phyloP scores from a whole-genome alignment of 495 filamentous ascomycete genomes.

The Pyrenula massariospora region DNA sequence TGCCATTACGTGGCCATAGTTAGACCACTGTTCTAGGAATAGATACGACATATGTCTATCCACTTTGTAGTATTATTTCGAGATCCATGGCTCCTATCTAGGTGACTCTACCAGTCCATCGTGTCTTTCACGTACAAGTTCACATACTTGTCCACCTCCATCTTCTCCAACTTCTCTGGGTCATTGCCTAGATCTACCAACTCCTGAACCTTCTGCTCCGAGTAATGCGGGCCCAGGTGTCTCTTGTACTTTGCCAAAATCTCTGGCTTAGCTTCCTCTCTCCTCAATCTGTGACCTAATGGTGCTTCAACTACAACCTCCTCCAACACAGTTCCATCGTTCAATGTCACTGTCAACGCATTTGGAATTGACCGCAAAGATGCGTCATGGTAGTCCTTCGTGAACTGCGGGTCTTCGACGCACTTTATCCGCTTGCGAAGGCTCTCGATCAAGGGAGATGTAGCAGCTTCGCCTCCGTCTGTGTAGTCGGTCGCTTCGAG shows the following conservation, averaged over 20 bases:
- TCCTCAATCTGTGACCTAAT: conserved; percentile 78
- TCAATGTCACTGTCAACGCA: conserved; percentile 82
- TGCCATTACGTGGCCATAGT: no score
- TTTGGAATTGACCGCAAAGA: conserved; percentile 90
- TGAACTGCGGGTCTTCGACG: conserved; percentile 92
- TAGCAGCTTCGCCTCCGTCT: conserved; percentile 82
- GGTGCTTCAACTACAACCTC: conserved; percentile 94
- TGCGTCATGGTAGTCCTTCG: conserved; percentile 86
- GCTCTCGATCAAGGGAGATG: conserved; percentile 76
- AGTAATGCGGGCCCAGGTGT: conserved; percentile 76
- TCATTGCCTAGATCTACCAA: conserved; percentile 67
- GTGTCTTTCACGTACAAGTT: conserved; percentile 78
- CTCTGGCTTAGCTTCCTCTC: conserved; percentile 94
- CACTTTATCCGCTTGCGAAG: conserved; percentile 87
- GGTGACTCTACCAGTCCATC: conserved; percentile 23
- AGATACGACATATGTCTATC: no score
- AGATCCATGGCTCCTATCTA: no score
- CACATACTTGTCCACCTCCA: conserved; percentile 85
- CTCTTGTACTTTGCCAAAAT: conserved; percentile 90
- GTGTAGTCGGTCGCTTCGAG: conserved; percentile 86
- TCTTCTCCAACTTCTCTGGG: conserved; percentile 59
- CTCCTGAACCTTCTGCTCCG: conserved; percentile 60
- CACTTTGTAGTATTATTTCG: no score
- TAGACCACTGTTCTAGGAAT: no score
- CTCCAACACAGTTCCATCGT: conserved; percentile 86